Conservation (phyloP, 768 basidiomycete genomes). For the Gymnopilus dilepis region DNA sequence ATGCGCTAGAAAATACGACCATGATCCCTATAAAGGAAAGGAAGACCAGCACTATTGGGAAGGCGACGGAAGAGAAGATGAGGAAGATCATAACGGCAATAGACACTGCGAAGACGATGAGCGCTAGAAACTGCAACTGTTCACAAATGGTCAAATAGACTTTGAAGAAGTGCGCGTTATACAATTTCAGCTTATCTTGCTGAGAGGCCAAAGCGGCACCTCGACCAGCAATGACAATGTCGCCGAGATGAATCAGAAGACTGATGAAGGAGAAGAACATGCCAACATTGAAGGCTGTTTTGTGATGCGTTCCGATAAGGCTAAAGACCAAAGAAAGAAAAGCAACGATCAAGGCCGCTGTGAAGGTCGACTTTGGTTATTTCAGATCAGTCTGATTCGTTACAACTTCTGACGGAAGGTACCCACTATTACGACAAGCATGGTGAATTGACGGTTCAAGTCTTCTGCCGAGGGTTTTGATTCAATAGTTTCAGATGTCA, state of each 20-base stretch:
- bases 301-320: slow-evolving; percentile 25
- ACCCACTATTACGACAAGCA: slow-evolving; percentile 35
- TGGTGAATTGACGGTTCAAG: slow-evolving; percentile 33
- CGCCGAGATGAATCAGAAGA: slow-evolving; percentile 35
- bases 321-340: slow-evolving; percentile 32
- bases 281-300: slow-evolving; percentile 32
- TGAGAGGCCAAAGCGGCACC: slow-evolving; percentile 32
- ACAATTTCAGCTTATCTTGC: slow-evolving; percentile 10
- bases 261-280: slow-evolving; percentile 38
- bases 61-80: slow-evolving; percentile 22
- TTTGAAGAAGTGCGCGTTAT: slow-evolving; percentile 31
- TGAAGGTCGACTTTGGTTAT: slow-evolving; percentile 35
- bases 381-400: neutral
- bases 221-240: slow-evolving; percentile 36
- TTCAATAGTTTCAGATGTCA: neutral
- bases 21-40: slow-evolving; percentile 23
- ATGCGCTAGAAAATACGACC: slow-evolving; percentile 32
- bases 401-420: neutral
- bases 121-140: slow-evolving; percentile 38
- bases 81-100: slow-evolving; percentile 32
- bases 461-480: slow-evolving; percentile 18
- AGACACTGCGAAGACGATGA: slow-evolving; percentile 32
- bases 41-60: slow-evolving; percentile 25
- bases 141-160: slow-evolving; percentile 35
- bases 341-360: slow-evolving; percentile 33